Conservation (phyloP, 208 protist species). For the Wallacemonas sp. region DNA sequence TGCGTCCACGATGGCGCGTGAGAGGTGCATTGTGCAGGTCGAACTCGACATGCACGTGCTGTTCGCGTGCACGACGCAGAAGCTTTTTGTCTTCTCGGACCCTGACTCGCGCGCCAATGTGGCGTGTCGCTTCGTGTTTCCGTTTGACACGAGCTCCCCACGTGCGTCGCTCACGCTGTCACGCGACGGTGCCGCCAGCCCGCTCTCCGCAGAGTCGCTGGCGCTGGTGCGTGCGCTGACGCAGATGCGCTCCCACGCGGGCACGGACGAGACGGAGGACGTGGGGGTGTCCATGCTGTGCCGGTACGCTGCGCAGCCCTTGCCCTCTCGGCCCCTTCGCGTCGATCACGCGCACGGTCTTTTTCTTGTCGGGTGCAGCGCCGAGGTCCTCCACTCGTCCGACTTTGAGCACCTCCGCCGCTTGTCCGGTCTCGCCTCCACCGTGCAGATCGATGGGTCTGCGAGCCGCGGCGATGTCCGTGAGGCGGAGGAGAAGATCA, state of each 20-base stretch:
- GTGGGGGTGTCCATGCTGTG: not conserved
- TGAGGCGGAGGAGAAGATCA: not conserved
- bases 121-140: not conserved
- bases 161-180: not conserved
- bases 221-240: not conserved
- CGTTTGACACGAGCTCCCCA: not conserved
- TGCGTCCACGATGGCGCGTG: slow-evolving; percentile 14
- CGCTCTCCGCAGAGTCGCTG: not conserved
- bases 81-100: slow-evolving; percentile 45
- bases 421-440: not conserved
- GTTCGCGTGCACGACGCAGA: slow-evolving; percentile 34
- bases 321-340: slow-evolving; percentile 2
- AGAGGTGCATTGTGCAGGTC: slow-evolving; percentile 23
- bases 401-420: not conserved
- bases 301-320: not conserved
- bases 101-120: slow-evolving; percentile 8
- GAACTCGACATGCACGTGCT: slow-evolving; percentile 38
- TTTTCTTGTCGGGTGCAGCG: slow-evolving; percentile 1
- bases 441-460: not conserved
- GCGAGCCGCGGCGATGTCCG: not conserved
- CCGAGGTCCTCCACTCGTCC: not conserved
- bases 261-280: not conserved
- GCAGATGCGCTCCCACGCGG: not conserved
- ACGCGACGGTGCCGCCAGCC: not conserved
- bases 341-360: slow-evolving; percentile 10